Conservation (phyloP, 805 yeast species). For the Lipomyces starkeyi region DNA sequence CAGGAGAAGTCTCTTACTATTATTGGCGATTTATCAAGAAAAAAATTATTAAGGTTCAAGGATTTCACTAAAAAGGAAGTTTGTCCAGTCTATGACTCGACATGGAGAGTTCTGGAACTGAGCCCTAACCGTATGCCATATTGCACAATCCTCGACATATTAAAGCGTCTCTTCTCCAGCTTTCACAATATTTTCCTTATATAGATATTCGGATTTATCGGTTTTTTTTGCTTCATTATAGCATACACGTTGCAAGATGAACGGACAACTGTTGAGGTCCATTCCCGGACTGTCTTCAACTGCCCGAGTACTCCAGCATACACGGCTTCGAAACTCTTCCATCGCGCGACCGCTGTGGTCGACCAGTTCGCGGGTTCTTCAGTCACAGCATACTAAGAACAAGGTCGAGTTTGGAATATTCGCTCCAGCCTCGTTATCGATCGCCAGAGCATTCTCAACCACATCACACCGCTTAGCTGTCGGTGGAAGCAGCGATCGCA, state of each 20-base stretch:
- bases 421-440: not conserved
- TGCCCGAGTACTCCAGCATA: not conserved
- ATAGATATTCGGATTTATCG: not conserved
- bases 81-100: not conserved
- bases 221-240: no score
- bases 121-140: not conserved
- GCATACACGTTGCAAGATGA: not conserved
- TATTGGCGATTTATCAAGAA: not conserved
- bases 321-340: not conserved
- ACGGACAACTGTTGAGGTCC: not conserved
- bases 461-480: slow-evolving; percentile 11
- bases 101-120: slow-evolving; percentile 12
- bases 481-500: slow-evolving; percentile 1
- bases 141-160: not conserved
- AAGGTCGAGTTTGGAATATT: not conserved
- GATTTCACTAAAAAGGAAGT: not conserved
- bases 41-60: not conserved
- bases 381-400: not conserved
- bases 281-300: not conserved
- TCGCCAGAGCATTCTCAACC: slow-evolving; percentile 17
- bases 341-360: not conserved
- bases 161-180: not conserved
- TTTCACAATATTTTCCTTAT: not conserved
- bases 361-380: not conserved
- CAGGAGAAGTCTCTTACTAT: slow-evolving; percentile 12